phyloP scores from a whole-genome alignment of 257 asterid genomes.

The Anisodus acutangulus region DNA sequence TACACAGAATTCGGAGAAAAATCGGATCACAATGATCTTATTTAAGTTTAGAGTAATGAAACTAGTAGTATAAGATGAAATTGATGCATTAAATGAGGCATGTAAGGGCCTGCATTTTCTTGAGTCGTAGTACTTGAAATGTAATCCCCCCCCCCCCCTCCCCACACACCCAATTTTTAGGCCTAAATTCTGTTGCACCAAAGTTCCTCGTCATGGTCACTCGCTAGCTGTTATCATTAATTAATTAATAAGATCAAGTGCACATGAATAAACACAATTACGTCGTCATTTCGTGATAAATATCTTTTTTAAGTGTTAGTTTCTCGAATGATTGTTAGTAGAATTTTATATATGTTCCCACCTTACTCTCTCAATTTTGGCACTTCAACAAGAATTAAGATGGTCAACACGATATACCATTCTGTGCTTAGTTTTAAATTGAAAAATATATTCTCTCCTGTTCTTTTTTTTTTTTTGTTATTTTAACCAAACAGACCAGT shows the following conservation, averaged over 20 bases:
- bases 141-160: neutral
- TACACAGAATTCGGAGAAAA: too few species aligned
- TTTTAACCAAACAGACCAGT: neutral
- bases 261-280: neutral
- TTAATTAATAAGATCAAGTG: neutral
- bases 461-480: neutral
- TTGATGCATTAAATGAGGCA: neutral
- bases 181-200: neutral
- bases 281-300: conserved; percentile 6
- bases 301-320: neutral
- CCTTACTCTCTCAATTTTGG: neutral
- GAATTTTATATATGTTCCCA: neutral
- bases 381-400: conserved; percentile 23
- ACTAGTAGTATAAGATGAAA: neutral
- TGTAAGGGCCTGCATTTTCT: neutral
- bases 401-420: neutral
- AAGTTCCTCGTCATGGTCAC: neutral
- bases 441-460: neutral
- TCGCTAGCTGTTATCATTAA: neutral
- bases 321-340: neutral
- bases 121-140: neutral
- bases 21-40: too few species aligned
- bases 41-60: conserved; percentile 3
- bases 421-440: neutral
- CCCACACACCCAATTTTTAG: neutral